Base-by-base conservation (phyloP, 192 early-diverging fungal species). In the Coemansia sp. region DNA sequence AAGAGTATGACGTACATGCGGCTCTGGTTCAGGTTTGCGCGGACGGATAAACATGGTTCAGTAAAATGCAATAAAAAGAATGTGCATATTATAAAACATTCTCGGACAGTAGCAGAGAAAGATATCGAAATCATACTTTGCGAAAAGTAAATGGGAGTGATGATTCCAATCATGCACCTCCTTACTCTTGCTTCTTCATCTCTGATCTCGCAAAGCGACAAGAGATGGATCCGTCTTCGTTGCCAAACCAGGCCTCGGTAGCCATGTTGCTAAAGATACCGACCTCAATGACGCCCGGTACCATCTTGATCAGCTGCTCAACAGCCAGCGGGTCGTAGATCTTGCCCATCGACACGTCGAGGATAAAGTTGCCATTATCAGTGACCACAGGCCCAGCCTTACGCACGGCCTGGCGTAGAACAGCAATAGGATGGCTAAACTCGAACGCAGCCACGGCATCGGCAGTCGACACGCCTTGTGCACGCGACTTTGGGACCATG, bases 321-420 rank as follows among this genome's bases (percentile, higher is more conserved):
- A 90, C 77, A 0, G 68, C 77, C 9, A 62, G 63, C 2, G 94
- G 92, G 36, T 89, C 84, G 11, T 83, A 66, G 68, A 96, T 94
- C 13, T 82, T 74, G 31, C 92, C 91, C 77, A 98, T 91, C 37
- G 89, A 77, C 4, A 89, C 92, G 82, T 98, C 95, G 41, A 98
- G 83, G 31, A 96, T 82, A 81, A 96, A 92, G 83, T 95, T 96
- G 10, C 95, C 94, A 67, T 94, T 95, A 72, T 98, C 96, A 11
- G 94, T 96, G 2, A 96, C 91, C 31, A 95, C 92, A 3, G 96
- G 96, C 6, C 96, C 96, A 0, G 96, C 96, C 77, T 98, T 98
- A 31, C 42, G 84, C 56, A 87, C 86, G 2, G 90, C 94, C 92
- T 94, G 94, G 33, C 96, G 88, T 34, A 98, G 73, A n/a, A 67